A percentile compares a stretch with the other conserved stretches of the same genome.
phyloP scores from a whole-genome alignment of 2,329 filamentous ascomycete species.

The Fusarium longipes region DNA sequence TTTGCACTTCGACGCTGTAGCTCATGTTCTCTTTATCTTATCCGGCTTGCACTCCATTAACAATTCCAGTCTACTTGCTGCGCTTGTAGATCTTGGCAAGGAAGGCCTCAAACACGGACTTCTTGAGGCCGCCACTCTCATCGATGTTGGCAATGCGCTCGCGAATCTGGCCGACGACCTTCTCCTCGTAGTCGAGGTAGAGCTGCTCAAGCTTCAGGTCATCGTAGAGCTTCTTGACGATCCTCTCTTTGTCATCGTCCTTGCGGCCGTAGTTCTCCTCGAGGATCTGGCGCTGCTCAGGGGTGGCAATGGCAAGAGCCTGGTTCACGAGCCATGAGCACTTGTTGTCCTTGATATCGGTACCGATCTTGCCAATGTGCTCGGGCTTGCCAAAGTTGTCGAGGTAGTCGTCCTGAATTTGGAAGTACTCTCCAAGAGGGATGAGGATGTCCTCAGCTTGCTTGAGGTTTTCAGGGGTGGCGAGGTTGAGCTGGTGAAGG shows the following conservation, averaged over 20 bases:
- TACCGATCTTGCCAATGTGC: conserved; percentile 97
- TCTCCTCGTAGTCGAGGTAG: conserved; percentile 92
- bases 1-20: conserved; percentile 9
- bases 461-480: conserved; percentile 88
- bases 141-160: conserved; percentile 82
- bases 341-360: conserved; percentile 99
- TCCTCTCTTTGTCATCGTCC: conserved; percentile 82
- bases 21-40: not conserved
- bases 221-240: conserved; percentile 88
- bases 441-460: conserved; percentile 92
- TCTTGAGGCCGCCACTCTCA: conserved; percentile 89
- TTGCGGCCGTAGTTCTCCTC: conserved; percentile 96
- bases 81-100: conserved; percentile 98
- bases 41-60: conserved; percentile 7
- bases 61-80: conserved; percentile 74
- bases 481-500: conserved; percentile 84
- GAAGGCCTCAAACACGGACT: conserved; percentile 88
- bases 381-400: conserved; percentile 96
- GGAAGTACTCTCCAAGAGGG: conserved; percentile 98
- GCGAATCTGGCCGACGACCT: conserved; percentile 80
- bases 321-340: conserved; percentile 99
- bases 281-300: conserved; percentile 87
- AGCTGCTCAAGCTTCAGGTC: conserved; percentile 85
- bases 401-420: conserved; percentile 98
- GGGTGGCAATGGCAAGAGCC: conserved; percentile 81